phyloP scores from a whole-genome alignment of 192 early-diverging fungal genomes.

The Umbelopsis sp. region DNA sequence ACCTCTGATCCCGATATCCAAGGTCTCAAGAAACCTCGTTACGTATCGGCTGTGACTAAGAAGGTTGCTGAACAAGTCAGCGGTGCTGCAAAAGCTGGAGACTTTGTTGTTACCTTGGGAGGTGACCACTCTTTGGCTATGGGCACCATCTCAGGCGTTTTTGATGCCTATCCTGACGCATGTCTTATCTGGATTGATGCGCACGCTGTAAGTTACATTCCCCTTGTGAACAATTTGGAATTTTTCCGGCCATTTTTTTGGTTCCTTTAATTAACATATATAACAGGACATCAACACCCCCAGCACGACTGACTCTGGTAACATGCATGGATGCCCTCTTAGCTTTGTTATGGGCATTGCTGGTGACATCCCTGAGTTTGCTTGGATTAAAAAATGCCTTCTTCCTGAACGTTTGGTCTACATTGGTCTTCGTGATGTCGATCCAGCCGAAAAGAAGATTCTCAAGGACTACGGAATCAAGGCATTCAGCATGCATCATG shows the following conservation, averaged over 20 bases:
- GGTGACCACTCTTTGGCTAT: slow-evolving; percentile 96
- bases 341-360: slow-evolving; percentile 87
- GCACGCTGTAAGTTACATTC: slow-evolving; percentile 76
- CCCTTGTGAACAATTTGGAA: neutral
- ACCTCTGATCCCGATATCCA: slow-evolving; percentile 69
- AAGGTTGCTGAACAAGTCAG: slow-evolving; percentile 66
- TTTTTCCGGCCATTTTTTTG: neutral
- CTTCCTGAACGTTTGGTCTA: slow-evolving; percentile 81
- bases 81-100: slow-evolving; percentile 59
- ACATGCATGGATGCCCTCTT: slow-evolving; percentile 95
- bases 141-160: slow-evolving; percentile 82
- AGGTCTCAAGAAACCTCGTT: slow-evolving; percentile 83
- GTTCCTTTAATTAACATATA: slow-evolving; percentile 3
- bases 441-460: slow-evolving; percentile 84
- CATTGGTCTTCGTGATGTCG: slow-evolving; percentile 96
- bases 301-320: slow-evolving; percentile 82
- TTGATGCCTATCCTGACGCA: slow-evolving; percentile 74
- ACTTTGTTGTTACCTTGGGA: slow-evolving; percentile 90
- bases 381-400: slow-evolving; percentile 82
- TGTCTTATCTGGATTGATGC: slow-evolving; percentile 96
- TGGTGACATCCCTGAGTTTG: slow-evolving; percentile 62
- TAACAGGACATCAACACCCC: slow-evolving; percentile 91
- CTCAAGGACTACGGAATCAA: slow-evolving; percentile 82
- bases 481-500: slow-evolving; percentile 96
- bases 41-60: slow-evolving; percentile 78